Base-by-base conservation (phyloP, 2,329 filamentous ascomycete species). In the Pestalotiopsis sp. region DNA sequence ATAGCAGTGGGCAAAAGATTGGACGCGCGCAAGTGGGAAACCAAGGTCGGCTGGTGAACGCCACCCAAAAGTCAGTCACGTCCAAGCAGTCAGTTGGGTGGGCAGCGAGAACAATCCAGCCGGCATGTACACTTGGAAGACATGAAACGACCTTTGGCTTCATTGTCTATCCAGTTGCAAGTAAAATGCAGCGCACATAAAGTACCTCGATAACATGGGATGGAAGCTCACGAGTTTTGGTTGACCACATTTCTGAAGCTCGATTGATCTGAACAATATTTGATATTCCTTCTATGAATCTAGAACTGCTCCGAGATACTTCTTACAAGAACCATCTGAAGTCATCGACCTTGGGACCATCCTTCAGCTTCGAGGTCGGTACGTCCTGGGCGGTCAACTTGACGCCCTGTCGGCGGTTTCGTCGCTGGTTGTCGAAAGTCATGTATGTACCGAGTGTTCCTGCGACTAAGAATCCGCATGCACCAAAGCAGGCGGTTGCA, bases 401-500 rank as follows among this genome's bases (percentile, higher is more conserved):
- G 3, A 85, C 78, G 0, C 90, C 90, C 71, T 88, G 85, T 62
- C 76, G 81, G 17, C 78, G 76, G 72, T 93, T 85, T 61, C 91
- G 83, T 60, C 87, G 82, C 73, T 79, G 82, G 73, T 93, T 93
- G 73, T 93, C 91, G 40, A 84, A 75, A 55, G 86, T 80, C 90
- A 92, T 93, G 73, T 85, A 93, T 0, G 79, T 65, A 0, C 89
- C 91, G 61, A 92, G 75, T n/a, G 80, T 68, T 3, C 84, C 78
- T 0, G 89, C 86, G 65, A 90, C 76, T 1, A 87, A 68, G 26
- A 85, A 83, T 0, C 91, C 91, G 0, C 79, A 79, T 0, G 84
- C 90, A 0, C 90, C 90, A 80, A 91, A 91, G 2, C 83, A 84
- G 0, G 88, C 89, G 2, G 87, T 91, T 0, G 89, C 91, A 48